Base-by-base conservation (phyloP, 139 green algal species). In the Monoraphidium neglectum region DNA sequence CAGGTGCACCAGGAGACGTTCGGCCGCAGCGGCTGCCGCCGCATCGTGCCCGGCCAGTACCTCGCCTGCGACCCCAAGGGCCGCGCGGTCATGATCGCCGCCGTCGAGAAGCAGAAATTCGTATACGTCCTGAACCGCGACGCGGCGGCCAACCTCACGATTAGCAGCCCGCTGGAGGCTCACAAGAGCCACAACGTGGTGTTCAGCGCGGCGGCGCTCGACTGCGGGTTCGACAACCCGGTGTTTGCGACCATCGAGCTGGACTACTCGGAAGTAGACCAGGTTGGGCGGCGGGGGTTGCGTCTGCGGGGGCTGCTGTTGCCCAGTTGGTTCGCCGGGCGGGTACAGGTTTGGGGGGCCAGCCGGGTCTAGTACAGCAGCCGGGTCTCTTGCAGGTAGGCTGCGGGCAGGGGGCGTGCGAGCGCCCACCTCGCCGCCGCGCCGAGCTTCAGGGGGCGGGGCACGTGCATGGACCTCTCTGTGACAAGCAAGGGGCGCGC, bases 61-160 rank as follows among this genome's bases (percentile, higher is more conserved):
- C 36, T 99, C 18, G 94, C 93, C 3, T 80, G 82, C 13, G 97
- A 99, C 79, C 96, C 97, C 28, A 97, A 97, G 71, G 97, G 97
- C 10, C 85, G 97, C 23, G 97, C 97, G 18, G 92, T 89, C 83
- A 95, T 99, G 89, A 90, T 99, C 51, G 95, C 77, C 1, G 95
- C 95, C 1, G 61, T 95, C 12, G 97, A 99, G 82, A 99, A 98
- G 90, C 89, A 97, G 85, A 99, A 99, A 87, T 90, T 99, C 49
- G 96, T 99, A 54, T 99, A 99, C 81, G 94, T 99, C 28, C 85
- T 99, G 16, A 99, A 99, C 85, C 77, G 97, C 5, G 97, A 99
- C 87, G 89, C 79, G 23, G 87, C 90, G 24, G 94, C 95, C 32
- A 96, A 95, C 63, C 87, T 99, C 40, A 99, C 97, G 33, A 99